Conservation (phyloP, 495 filamentous ascomycete species). For the Daldinia grandis region DNA sequence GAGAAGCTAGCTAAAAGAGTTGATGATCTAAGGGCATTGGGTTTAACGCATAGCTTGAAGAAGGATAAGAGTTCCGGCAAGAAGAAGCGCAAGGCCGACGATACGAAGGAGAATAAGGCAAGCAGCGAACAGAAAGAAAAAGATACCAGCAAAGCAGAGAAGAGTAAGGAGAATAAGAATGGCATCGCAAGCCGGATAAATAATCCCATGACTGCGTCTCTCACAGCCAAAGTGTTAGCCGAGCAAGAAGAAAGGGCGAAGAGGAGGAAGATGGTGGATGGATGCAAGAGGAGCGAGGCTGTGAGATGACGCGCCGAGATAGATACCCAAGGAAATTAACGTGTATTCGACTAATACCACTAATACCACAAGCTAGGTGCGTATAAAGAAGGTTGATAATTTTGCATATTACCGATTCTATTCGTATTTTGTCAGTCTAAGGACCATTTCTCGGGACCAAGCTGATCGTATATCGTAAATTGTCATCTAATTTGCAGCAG, state of each 20-base stretch:
- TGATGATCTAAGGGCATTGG: constrained; percentile 69
- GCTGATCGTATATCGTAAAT: constrained; percentile 1
- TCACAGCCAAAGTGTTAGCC: constrained; percentile 84
- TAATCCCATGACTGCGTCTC: constrained; percentile 80
- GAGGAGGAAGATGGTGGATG: constrained; percentile 68
- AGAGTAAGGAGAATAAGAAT: constrained; percentile 44
- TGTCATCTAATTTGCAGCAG: neutral
- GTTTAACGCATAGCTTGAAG: constrained; percentile 88
- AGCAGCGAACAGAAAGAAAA: constrained; percentile 39
- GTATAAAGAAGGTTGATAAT: neutral
- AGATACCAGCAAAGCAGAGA: constrained; percentile 23
- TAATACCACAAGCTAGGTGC: neutral
- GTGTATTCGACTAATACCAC: neutral
- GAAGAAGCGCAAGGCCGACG: constrained; percentile 61
- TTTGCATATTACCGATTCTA: neutral
- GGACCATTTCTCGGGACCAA: no score
- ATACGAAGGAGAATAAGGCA: constrained; percentile 45
- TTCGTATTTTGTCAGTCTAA: neutral
- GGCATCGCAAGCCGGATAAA: constrained; percentile 68
- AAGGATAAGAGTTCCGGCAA: constrained; percentile 83
- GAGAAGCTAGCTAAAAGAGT: constrained; percentile 70
- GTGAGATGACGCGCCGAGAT: constrained; percentile 13
- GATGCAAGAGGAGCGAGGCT: constrained; percentile 20
- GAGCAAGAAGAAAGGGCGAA: constrained; percentile 87
- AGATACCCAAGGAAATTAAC: neutral